Conservation (phyloP, 257 asterid species). For the Primulina tabacum region DNA sequence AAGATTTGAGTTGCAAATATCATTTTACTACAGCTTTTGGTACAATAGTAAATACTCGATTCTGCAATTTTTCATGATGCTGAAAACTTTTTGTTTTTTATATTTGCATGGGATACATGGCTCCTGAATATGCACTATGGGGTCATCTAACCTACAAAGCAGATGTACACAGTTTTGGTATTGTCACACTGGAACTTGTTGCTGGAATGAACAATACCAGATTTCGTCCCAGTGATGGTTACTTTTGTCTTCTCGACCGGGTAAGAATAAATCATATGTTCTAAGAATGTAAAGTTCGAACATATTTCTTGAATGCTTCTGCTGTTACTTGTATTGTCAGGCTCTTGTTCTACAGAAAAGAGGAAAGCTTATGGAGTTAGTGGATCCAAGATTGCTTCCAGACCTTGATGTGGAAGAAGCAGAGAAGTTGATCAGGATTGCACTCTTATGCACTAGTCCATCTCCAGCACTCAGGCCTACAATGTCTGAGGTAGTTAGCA, state of each 20-base stretch:
- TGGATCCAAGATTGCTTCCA: slow-evolving; percentile 51
- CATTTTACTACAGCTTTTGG: too few relatives aligned
- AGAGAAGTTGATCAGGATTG: slow-evolving; percentile 46
- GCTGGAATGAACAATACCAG: slow-evolving; percentile 63
- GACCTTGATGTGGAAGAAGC: slow-evolving; percentile 36
- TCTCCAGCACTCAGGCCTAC: slow-evolving; percentile 64
- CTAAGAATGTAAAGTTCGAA: not conserved
- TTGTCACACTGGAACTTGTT: slow-evolving; percentile 54
- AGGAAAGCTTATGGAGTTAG: slow-evolving; percentile 46
- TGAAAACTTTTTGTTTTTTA: not conserved
- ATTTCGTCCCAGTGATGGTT: slow-evolving; percentile 44
- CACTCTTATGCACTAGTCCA: slow-evolving; percentile 57
- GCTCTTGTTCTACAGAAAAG: slow-evolving; percentile 55
- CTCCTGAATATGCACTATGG: slow-evolving; percentile 73
- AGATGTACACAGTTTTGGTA: slow-evolving; percentile 69
- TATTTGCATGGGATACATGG: slow-evolving; percentile 61
- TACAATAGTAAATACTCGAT: too few relatives aligned
- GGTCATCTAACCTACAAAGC: slow-evolving; percentile 68
- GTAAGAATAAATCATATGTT: slow-evolving; percentile 32
- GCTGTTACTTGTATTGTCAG: slow-evolving; percentile 23
- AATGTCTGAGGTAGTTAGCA: slow-evolving; percentile 54
- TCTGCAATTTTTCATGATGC: not conserved
- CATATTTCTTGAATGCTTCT: not conserved
- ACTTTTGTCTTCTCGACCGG: slow-evolving; percentile 67
- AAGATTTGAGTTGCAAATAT: too few relatives aligned